phyloP scores from a whole-genome alignment of 225 moss, liverwort and hornwort species.

The Straminergon stramineum region DNA sequence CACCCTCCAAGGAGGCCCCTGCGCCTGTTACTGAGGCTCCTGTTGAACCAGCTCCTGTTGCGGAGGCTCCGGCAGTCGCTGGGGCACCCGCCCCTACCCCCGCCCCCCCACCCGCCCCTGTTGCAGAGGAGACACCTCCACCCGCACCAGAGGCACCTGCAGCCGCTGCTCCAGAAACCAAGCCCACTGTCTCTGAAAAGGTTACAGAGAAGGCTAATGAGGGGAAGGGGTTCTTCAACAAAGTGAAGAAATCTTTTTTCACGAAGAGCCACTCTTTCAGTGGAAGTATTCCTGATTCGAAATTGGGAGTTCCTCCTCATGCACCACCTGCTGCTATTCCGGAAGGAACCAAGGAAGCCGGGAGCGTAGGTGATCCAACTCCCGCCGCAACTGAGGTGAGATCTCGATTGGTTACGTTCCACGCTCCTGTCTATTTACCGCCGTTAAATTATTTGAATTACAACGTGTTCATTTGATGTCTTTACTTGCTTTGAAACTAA shows the following conservation, averaged over 20 bases:
- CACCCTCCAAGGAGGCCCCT: neutral
- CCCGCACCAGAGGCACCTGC: neutral
- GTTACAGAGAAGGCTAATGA: constrained; percentile 1
- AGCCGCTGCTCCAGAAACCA: neutral
- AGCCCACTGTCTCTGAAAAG: neutral
- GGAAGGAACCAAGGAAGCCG: constrained; percentile 7
- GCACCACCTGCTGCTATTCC: constrained; percentile 2
- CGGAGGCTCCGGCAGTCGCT: neutral
- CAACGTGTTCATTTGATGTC: too few species aligned
- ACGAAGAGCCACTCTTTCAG: constrained; percentile 32
- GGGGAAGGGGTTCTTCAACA: constrained; percentile 16
- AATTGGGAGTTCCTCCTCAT: neutral
- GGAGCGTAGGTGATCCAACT: neutral
- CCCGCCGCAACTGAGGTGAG: constrained; percentile 8
- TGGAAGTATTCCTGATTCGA: constrained; percentile 23
- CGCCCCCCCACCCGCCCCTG: neutral
- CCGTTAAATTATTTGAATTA: neutral
- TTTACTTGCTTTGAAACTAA: neutral
- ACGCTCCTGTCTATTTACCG: too few species aligned
- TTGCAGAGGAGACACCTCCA: neutral
- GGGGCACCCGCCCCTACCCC: neutral
- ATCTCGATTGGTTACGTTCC: neutral
- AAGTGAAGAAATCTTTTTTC: constrained; percentile 25
- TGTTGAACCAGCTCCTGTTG: neutral
- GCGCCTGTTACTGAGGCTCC: neutral